Conservation (phyloP, 2,329 filamentous ascomycete genomes). For the Fusarium oligoseptatum region DNA sequence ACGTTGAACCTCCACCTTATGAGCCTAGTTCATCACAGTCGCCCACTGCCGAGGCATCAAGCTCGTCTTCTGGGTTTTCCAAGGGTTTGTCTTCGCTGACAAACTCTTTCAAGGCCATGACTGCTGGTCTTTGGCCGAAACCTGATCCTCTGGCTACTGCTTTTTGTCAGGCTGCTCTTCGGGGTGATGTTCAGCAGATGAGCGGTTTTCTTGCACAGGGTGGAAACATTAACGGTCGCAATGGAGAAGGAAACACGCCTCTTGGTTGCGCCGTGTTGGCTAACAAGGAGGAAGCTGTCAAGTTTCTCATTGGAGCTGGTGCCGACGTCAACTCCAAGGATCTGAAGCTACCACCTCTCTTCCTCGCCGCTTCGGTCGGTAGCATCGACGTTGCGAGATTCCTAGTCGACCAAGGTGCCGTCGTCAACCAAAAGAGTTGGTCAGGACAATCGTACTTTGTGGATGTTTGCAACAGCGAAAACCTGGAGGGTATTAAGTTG, state of each 20-base stretch:
- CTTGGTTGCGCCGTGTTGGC: conserved; percentile 52
- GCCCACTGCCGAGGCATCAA: conserved; percentile 1
- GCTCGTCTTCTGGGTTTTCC: conserved; percentile 30
- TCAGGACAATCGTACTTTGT: conserved; percentile 50
- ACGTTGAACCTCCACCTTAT: conserved; percentile 45
- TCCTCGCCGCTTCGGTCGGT: conserved; percentile 50
- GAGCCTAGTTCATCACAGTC: conserved; percentile 34
- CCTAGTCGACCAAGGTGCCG: conserved; percentile 48
- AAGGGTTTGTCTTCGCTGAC: conserved; percentile 49
- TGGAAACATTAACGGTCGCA: conserved; percentile 53
- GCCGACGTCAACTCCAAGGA: conserved; percentile 44
- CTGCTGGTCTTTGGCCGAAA: conserved; percentile 49
- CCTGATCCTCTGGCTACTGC: conserved; percentile 55
- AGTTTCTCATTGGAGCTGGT: conserved; percentile 51
- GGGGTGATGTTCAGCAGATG: conserved; percentile 52
- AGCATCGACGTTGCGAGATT: conserved; percentile 46
- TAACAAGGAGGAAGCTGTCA: conserved; percentile 49
- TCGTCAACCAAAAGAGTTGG: conserved; percentile 47
- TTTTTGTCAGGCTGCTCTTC: conserved; percentile 52
- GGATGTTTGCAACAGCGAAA: conserved; percentile 44
- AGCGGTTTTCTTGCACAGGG: conserved; percentile 51
- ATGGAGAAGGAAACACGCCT: conserved; percentile 52
- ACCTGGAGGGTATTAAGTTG: conserved; percentile 45
- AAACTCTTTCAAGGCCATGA: conserved; percentile 53
- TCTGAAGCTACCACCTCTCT: conserved; percentile 50